phyloP scores from a whole-genome alignment of 129 eudicot genomes.

The Chrysanthemum makinoi region DNA sequence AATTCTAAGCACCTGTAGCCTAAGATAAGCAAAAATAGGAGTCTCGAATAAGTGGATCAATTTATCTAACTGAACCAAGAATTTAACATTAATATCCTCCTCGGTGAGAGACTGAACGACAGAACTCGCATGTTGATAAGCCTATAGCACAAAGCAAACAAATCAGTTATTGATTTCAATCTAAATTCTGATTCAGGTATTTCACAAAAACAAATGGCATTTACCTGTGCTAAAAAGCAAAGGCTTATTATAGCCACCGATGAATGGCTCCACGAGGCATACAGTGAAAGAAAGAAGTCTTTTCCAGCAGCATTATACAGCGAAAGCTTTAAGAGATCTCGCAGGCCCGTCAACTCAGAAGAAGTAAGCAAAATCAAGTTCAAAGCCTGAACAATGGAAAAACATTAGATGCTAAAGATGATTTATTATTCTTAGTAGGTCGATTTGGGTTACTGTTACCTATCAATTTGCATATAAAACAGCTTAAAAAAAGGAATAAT shows the following conservation, averaged over 20 bases:
- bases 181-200: neutral
- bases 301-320: conserved; percentile 66
- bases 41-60: conserved; percentile 83
- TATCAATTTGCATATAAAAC: no score
- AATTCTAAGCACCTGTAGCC: conserved; percentile 66
- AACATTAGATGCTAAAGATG: conserved; percentile 11
- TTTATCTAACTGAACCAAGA: conserved; percentile 87
- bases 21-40: conserved; percentile 87
- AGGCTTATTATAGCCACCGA: conserved; percentile 91
- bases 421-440: conserved; percentile 8
- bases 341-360: conserved; percentile 77
- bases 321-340: conserved; percentile 71
- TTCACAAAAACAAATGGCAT: conserved; percentile 9
- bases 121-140: conserved; percentile 82
- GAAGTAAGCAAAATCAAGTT: conserved; percentile 91
- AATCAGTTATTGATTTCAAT: conserved; percentile 7
- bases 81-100: conserved; percentile 86
- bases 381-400: conserved; percentile 59
- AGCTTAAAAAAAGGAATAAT: no score
- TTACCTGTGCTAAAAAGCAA: conserved; percentile 93
- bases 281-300: conserved; percentile 77
- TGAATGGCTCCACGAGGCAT: conserved; percentile 97
- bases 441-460: neutral
- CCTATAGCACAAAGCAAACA: conserved; percentile 41
- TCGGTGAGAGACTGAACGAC: conserved; percentile 85